phyloP scores from a whole-genome alignment of 2,329 filamentous ascomycete genomes.

The Dothideomycetes sp. region DNA sequence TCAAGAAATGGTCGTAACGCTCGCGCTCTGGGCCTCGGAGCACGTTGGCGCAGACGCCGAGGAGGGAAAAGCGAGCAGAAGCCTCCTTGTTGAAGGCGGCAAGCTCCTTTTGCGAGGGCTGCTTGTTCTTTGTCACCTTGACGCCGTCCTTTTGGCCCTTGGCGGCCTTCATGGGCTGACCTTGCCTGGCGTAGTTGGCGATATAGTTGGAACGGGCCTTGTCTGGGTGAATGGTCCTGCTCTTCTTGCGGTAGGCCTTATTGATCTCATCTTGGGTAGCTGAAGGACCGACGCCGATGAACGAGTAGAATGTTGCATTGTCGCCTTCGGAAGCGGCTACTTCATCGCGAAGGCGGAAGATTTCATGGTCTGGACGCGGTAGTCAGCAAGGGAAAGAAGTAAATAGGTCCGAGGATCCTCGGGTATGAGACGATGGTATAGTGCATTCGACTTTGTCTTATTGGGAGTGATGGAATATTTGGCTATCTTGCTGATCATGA shows the following conservation, averaged over 20 bases:
- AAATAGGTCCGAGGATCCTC: too few relatives aligned
- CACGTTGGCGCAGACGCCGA: conserved; percentile 77
- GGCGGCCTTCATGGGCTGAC: conserved; percentile 27
- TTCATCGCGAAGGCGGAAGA: conserved; percentile 90
- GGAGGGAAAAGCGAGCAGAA: conserved; percentile 68
- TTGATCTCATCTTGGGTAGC: conserved; percentile 81
- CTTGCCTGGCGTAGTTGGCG: conserved; percentile 44
- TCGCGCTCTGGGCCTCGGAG: conserved; percentile 70
- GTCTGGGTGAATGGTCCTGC: conserved; percentile 78
- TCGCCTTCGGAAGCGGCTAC: conserved; percentile 62
- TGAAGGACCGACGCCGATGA: conserved; percentile 62
- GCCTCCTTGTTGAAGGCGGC: conserved; percentile 70
- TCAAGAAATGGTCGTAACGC: conserved; percentile 88
- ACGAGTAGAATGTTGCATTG: conserved; percentile 85
- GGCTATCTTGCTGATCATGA: too few relatives aligned
- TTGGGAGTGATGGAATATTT: too few relatives aligned
- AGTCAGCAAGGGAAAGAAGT: too few relatives aligned
- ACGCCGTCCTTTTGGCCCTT: conserved; percentile 46
- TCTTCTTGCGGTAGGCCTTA: conserved; percentile 87
- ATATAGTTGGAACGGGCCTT: conserved; percentile 82
- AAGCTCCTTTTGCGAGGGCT: conserved; percentile 63
- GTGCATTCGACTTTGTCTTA: too few relatives aligned
- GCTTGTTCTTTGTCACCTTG: conserved; percentile 56
- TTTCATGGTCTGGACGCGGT: conserved; percentile 68
- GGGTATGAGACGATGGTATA: too few relatives aligned